Base-by-base conservation (phyloP, 805 yeast genomes). In the Saccharomycopsis babjevae region DNA sequence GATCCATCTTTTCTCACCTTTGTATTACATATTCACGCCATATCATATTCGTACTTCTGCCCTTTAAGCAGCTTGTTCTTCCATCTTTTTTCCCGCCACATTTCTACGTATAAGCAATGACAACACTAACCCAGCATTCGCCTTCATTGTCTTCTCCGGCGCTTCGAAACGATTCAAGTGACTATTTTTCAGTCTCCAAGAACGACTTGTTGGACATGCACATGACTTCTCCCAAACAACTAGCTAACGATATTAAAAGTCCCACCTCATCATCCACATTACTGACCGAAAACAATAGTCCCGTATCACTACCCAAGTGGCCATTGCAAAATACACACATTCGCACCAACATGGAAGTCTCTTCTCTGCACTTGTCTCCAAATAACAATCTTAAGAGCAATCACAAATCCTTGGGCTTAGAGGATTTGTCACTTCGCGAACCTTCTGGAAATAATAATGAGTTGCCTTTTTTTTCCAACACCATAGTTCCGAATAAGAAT, bases 81-180 rank as follows among this genome's bases (percentile, higher is more conserved):
- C 32, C 32, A 4, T 28, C 32, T 28, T 28, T 28, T 28, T 28
- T 28, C 32, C 32, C 32, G 6, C 8, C 36, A 32, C 36, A 10
- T 32, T 32, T 7, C 8, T n/a, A 20, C 3, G 1, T 42, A 22
- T 18, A 22, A 15, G 10, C 16, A n/a, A 60, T 60, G 62, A 57
- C 62, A 3, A 60, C 62, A 3, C 56, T 60, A 22, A 60, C 62
- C 2, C 62, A 60, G 38, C 58, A 60, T 22, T 60, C 62, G 38
- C 62, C 62, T 13, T 57, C 60, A 34, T 38, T 60, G 32, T 57
- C 59, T 32, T 60, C 62, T 7, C 62, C 62, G 4, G 52, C 57
- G 6, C 34, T 60, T 57, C 54, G 52, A 50, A 52, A 52, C 32
- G 56, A 52, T 11, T 34, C 56, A 7, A 32, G 13, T 25, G 61